These are phyloP conservation scores for Nissolia schottii DNA, from an alignment of 306 rosid species.

Conservation along the genomic window DNA sequence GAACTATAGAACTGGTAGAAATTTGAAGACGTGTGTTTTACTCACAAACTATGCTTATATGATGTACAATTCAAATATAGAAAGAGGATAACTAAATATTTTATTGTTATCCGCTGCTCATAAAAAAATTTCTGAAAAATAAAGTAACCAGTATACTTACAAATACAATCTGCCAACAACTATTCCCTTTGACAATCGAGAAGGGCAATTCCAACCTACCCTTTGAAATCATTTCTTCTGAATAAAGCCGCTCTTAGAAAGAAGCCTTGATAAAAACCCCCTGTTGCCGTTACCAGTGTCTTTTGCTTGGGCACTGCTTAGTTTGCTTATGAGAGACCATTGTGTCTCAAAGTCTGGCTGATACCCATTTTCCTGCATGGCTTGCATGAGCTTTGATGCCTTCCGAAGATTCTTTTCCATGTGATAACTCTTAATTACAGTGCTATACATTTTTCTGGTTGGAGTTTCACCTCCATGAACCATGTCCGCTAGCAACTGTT, in stretches of 20 bases:
- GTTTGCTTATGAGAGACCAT: conserved; percentile 84
- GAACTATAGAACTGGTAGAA: background rate
- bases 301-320: conserved; percentile 42
- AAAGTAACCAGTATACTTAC: background rate
- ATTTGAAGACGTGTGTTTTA: too few species aligned
- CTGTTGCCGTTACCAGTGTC: conserved; percentile 27
- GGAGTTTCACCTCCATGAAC: conserved; percentile 54
- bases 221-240: conserved; percentile 24
- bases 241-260: conserved; percentile 63
- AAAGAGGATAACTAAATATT: background rate
- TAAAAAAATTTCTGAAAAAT: background rate
- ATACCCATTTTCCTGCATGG: conserved; percentile 72
- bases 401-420: conserved; percentile 52
- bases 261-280: conserved; percentile 81
- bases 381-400: conserved; percentile 65
- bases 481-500: conserved; percentile 49
- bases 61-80: background rate
- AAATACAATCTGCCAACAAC: background rate
- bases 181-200: background rate
- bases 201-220: background rate
- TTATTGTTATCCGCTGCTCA: background rate
- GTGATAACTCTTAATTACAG: conserved; percentile 51
- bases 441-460: conserved; percentile 51
- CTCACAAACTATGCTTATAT: too few species aligned
- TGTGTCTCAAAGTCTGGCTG: conserved; percentile 87